Conservation (phyloP, 192 early-diverging fungal genomes). For the Rhizophagus sp. region DNA sequence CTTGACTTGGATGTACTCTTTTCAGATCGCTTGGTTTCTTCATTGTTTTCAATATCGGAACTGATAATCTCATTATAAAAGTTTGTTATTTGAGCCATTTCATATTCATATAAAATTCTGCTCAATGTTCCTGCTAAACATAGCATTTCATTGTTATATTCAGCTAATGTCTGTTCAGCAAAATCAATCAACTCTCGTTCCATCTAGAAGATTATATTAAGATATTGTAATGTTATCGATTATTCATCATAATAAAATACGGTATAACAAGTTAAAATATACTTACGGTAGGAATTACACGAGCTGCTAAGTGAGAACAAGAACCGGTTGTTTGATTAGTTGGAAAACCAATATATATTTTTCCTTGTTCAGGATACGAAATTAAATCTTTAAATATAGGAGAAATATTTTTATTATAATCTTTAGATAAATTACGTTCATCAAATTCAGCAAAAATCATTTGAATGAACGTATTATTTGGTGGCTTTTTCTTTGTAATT, state of each 20-base stretch:
- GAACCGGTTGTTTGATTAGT: constrained; percentile 92
- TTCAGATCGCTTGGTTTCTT: too few relatives aligned
- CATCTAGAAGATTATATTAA: too few relatives aligned
- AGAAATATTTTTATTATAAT: neutral
- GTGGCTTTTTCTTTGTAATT: constrained; percentile 85
- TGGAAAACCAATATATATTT: constrained; percentile 87
- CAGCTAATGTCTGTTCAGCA: constrained; percentile 73
- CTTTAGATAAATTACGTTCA: constrained; percentile 54
- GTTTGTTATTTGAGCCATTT: constrained; percentile 59
- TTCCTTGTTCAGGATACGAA: constrained; percentile 74
- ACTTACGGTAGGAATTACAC: constrained; percentile 80
- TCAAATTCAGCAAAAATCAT: constrained; percentile 76
- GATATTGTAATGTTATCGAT: too few relatives aligned
- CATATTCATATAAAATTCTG: constrained; percentile 76
- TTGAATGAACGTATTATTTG: constrained; percentile 64
- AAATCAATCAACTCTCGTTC: constrained; percentile 90
- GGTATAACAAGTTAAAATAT: too few relatives aligned
- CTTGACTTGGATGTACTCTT: neutral
- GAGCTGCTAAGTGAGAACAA: constrained; percentile 71
- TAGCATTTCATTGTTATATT: constrained; percentile 83
- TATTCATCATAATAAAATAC: too few relatives aligned
- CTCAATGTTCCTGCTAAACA: constrained; percentile 69
- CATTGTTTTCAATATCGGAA: too few relatives aligned
- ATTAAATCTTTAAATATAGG: constrained; percentile 74
- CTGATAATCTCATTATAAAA: constrained; percentile 42